Percentiles rank a stretch among this genome's conserved stretches.
Evolutionary conservation across 306 rosid genomes (phyloP).

Genomic region (Dalbergia oliveri): DNA sequence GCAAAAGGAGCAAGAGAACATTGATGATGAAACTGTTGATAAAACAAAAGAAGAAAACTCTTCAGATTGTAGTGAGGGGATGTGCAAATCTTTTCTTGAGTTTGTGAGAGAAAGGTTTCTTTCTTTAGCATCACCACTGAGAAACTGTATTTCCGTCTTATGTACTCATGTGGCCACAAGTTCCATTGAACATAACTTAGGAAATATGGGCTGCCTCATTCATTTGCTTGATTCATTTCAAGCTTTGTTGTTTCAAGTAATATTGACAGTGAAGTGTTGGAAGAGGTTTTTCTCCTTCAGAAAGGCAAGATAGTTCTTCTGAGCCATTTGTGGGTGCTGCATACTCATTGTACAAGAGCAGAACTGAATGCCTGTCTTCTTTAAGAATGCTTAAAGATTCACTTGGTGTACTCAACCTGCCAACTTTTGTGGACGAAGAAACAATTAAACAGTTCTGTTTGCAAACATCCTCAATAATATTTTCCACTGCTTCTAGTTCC

Average conservation of each 20-base stretch:
- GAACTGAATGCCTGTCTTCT: slow-evolving; percentile 53
- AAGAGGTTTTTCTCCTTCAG: slow-evolving; percentile 28
- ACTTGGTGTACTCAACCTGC: slow-evolving; percentile 46
- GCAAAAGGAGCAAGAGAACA: neutral
- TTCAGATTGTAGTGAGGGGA: slow-evolving; percentile 20
- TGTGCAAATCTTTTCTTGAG: slow-evolving; percentile 53
- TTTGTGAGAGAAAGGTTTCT: slow-evolving; percentile 53
- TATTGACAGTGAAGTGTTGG: slow-evolving; percentile 42
- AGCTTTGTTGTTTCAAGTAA: slow-evolving; percentile 40
- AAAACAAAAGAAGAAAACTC: neutral
- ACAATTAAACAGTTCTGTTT: slow-evolving; percentile 57
- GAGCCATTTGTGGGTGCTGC: neutral
- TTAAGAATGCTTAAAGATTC: slow-evolving; percentile 48
- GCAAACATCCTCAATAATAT: slow-evolving; percentile 61
- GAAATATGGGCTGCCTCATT: slow-evolving; percentile 39
- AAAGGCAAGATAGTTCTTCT: neutral
- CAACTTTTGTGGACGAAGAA: neutral
- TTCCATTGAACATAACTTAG: slow-evolving; percentile 38
- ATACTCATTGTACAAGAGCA: slow-evolving; percentile 21
- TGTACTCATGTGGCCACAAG: slow-evolving; percentile 57
- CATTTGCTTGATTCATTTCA: slow-evolving; percentile 53
- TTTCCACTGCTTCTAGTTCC: slow-evolving; percentile 71
- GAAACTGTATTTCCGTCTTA: slow-evolving; percentile 48
- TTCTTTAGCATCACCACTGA: slow-evolving; percentile 6
- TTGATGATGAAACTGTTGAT: neutral